These are phyloP conservation scores for Phaffia australis DNA, from an alignment of 768 basidiomycete genomes.

Conservation along the genomic window DNA sequence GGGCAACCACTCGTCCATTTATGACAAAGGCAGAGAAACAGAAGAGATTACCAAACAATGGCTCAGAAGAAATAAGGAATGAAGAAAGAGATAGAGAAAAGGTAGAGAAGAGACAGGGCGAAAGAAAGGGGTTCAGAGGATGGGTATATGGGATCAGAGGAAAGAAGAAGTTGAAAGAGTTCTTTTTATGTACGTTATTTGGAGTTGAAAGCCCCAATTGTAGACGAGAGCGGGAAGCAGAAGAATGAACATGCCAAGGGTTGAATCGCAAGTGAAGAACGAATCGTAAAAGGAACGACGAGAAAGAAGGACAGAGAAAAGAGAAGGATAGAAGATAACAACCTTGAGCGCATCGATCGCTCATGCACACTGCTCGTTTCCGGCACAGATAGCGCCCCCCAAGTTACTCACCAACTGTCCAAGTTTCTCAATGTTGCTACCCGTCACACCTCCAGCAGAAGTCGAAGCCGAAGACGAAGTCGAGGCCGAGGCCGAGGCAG, in stretches of 20 bases:
- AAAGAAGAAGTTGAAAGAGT: not conserved
- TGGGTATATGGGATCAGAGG: not conserved
- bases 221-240: not conserved
- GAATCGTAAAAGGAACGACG: not conserved
- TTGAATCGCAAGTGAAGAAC: not conserved
- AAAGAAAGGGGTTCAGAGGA: not conserved
- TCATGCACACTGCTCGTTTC: conserved; percentile 18
- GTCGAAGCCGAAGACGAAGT: not conserved
- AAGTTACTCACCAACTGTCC: conserved; percentile 12
- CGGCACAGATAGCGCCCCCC: conserved; percentile 20
- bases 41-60: no score
- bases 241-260: not conserved
- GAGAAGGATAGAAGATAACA: not conserved
- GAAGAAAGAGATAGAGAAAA: not conserved
- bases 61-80: not conserved
- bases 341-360: not conserved
- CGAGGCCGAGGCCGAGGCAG: not conserved
- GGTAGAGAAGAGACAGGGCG: not conserved
- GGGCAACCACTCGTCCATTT: no score
- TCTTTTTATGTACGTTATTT: not conserved
- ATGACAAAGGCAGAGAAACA: no score
- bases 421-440: conserved; percentile 23
- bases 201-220: not conserved
- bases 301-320: not conserved
- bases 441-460: not conserved